Evolutionary conservation across 139 green algal genomes (phyloP).

Genomic region (Diplosphaera chodatii): DNA sequence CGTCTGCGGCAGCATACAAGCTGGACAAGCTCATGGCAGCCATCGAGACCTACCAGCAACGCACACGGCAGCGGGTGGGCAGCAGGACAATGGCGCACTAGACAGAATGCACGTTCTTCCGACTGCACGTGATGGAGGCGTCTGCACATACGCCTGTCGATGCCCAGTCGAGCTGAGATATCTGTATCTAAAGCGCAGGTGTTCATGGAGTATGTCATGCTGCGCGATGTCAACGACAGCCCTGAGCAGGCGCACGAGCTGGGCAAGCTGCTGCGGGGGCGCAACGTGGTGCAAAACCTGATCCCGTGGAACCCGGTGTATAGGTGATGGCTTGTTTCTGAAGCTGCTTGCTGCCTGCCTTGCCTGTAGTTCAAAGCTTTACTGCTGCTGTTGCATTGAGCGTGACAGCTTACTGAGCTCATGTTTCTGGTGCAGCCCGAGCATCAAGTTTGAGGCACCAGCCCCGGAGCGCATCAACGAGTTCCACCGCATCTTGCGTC

Average conservation of each 20-base stretch:
- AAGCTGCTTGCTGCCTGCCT: too few species aligned
- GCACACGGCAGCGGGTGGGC: constrained; percentile 17
- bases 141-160: too few species aligned
- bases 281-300: constrained; percentile 73
- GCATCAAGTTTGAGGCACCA: constrained; percentile 41
- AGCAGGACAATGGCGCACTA: too few species aligned
- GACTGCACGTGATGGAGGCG: too few species aligned
- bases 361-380: too few species aligned
- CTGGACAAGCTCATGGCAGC: constrained; percentile 75
- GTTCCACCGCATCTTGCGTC: constrained; percentile 67
- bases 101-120: too few species aligned
- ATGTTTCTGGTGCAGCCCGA: constrained; percentile 8
- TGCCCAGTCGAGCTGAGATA: constrained; percentile 4
- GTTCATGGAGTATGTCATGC: constrained; percentile 95
- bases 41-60: constrained; percentile 66
- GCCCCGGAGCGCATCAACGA: constrained; percentile 14
- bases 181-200: too few species aligned
- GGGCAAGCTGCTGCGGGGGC: constrained; percentile 52
- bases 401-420: too few species aligned
- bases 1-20: constrained; percentile 78
- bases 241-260: constrained; percentile 71
- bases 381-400: too few species aligned
- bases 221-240: constrained; percentile 79
- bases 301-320: constrained; percentile 90
- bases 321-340: too few species aligned